Percentiles rank a stretch among this genome's conserved stretches.
Conservation (phyloP, 805 yeast species). For the Schwanniomyces yamadae region DNA sequence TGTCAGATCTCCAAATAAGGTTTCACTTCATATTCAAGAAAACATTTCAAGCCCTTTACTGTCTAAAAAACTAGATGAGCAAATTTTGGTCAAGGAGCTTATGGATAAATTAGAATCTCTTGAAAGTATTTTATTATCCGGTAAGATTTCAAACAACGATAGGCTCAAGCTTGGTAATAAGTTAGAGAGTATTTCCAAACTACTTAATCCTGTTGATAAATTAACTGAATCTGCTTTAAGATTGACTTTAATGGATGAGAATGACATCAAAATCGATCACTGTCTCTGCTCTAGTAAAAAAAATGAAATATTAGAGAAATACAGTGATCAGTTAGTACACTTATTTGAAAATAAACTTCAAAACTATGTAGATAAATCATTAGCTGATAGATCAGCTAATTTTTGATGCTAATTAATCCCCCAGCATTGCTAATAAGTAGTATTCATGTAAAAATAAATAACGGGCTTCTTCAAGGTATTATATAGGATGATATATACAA, state of each 20-base stretch:
- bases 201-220: neutral
- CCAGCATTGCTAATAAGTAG: no score
- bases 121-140: conserved; percentile 1
- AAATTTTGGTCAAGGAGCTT: neutral
- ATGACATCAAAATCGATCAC: neutral
- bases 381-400: no score
- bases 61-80: neutral
- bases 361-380: conserved; percentile 8
- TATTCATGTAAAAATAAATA: neutral
- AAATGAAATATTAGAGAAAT: conserved; percentile 31
- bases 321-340: conserved; percentile 37
- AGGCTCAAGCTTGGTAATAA: neutral
- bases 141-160: neutral
- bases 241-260: neutral
- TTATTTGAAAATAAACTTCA: conserved; percentile 25
- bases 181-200: neutral
- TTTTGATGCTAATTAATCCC: no score
- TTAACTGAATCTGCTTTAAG: neutral
- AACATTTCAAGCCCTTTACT: neutral
- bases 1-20: conserved; percentile 1
- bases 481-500: conserved; percentile 4
- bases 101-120: conserved; percentile 1
- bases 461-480: neutral
- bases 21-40: neutral
- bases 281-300: no score